Percentiles rank a stretch among this genome's conserved stretches.
These are phyloP conservation scores for Haplosporangium sp. DNA, from an alignment of 371 early-diverging fungal genomes.

Conservation along the genomic window DNA sequence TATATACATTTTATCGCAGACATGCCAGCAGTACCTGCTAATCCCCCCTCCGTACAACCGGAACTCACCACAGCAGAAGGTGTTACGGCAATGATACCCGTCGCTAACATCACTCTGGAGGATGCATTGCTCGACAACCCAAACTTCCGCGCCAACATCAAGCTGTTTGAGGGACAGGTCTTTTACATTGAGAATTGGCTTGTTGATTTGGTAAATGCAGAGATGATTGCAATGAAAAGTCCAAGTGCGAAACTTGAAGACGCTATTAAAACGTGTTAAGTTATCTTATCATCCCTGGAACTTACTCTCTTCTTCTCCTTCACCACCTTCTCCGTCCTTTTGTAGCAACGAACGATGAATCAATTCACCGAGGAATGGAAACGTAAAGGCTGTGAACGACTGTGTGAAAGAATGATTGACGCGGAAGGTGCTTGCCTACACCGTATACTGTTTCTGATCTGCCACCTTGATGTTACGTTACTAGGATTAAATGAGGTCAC, in stretches of 20 bases:
- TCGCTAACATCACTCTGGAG: constrained; percentile 63
- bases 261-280: neutral
- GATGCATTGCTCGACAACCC: constrained; percentile 79
- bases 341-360: constrained; percentile 44
- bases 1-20: no score
- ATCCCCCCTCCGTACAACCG: constrained; percentile 22
- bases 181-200: constrained; percentile 75
- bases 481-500: constrained; percentile 49
- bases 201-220: constrained; percentile 54
- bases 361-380: constrained; percentile 49
- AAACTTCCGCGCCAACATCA: constrained; percentile 69
- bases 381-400: constrained; percentile 20
- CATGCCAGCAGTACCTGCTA: constrained; percentile 28
- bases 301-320: neutral
- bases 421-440: neutral
- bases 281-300: neutral
- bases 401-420: no score
- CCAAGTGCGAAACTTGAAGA: neutral
- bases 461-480: neutral
- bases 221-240: neutral
- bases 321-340: neutral
- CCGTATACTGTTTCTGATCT: constrained; percentile 1
- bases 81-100: constrained; percentile 51
- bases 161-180: constrained; percentile 76
- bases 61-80: constrained; percentile 33